A percentile compares a stretch with the other conserved stretches of the same genome.
Conservation (phyloP, 2,329 filamentous ascomycete species). For the Raffaelea arxii region DNA sequence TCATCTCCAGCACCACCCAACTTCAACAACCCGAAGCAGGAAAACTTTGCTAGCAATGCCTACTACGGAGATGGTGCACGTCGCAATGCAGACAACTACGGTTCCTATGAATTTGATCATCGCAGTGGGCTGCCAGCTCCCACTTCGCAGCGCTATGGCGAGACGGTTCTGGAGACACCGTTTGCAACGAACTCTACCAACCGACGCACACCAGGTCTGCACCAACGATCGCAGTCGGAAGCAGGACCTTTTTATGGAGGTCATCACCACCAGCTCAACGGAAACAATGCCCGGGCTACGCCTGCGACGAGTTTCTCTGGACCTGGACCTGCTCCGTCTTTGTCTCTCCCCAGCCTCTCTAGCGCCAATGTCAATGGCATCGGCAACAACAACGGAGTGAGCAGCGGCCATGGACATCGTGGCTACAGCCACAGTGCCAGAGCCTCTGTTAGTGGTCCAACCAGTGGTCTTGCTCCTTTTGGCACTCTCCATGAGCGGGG, state of each 20-base stretch:
- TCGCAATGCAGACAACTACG: conserved; percentile 1
- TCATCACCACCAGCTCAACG: no score
- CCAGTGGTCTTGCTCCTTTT: background rate
- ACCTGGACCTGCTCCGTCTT: background rate
- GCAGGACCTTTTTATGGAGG: conserved; percentile 3
- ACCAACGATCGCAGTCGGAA: conserved; percentile 15
- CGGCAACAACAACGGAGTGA: no score
- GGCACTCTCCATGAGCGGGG: background rate
- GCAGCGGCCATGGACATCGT: no score
- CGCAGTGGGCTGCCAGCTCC: conserved; percentile 7
- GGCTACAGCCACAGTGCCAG: no score
- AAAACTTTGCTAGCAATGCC: no score
- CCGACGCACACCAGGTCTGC: conserved; percentile 1
- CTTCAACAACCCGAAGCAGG: background rate
- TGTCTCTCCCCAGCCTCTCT: background rate
- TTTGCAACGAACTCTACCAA: background rate
- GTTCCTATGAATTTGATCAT: background rate
- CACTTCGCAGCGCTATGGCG: conserved; percentile 3
- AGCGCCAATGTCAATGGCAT: background rate
- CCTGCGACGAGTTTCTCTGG: conserved; percentile 6
- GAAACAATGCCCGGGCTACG: conserved; percentile 1
- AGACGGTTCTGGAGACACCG: conserved; percentile 5
- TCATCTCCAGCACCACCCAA: background rate
- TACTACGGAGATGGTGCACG: background rate
- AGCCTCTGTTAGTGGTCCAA: no score